Evolutionary conservation across 148 eudicot genomes (phyloP).

Genomic region (Selenicereus undatus): DNA sequence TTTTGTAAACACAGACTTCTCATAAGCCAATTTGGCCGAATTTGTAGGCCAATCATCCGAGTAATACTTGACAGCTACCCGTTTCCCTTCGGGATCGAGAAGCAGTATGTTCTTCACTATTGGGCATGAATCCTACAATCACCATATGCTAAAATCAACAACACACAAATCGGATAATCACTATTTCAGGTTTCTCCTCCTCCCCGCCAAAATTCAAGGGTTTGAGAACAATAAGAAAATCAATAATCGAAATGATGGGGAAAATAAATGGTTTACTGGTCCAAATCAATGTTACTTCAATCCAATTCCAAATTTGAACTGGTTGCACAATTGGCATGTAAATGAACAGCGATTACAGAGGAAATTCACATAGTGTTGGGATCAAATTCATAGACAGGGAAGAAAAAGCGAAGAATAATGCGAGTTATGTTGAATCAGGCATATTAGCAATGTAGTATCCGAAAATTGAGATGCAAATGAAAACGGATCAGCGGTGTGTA

Average conservation of each 20-base stretch:
- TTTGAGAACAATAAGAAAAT: not conserved
- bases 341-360: too few species aligned
- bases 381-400: too few species aligned
- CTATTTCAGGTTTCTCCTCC: not conserved
- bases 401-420: too few species aligned
- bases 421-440: too few species aligned
- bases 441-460: too few species aligned
- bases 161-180: not conserved
- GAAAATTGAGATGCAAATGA: too few species aligned
- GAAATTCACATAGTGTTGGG: too few species aligned
- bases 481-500: too few species aligned
- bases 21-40: conserved; percentile 67
- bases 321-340: too few species aligned
- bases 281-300: not conserved
- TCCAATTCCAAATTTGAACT: not conserved
- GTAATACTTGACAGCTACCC: conserved; percentile 86
- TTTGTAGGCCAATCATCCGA: conserved; percentile 57
- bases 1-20: conserved; percentile 75
- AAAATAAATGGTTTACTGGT: not conserved
- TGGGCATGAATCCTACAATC: conserved; percentile 62
- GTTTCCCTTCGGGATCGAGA: conserved; percentile 76
- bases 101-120: conserved; percentile 66
- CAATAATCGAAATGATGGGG: not conserved
- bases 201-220: not conserved
- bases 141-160: conserved; percentile 1